These are phyloP conservation scores for Glomus cerebriforme DNA, from an alignment of 192 early-diverging fungal genomes.

Conservation along the genomic window DNA sequence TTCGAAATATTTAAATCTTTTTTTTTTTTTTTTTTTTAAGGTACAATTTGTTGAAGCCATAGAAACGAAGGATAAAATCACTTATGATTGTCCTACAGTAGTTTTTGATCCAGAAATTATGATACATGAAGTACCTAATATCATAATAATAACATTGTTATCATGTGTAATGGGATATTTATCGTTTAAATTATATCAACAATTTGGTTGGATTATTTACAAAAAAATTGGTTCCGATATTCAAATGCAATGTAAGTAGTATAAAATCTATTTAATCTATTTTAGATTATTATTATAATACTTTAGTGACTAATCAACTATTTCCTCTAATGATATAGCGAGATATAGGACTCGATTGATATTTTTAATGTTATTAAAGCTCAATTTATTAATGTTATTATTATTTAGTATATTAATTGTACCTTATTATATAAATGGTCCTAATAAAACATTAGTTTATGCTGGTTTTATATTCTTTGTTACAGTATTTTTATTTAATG, in stretches of 20 bases:
- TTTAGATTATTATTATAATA: no score
- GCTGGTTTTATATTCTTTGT: background rate
- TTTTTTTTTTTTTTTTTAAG: background rate
- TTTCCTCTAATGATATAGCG: background rate
- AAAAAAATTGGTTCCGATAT: constrained; percentile 67
- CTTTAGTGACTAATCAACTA: background rate
- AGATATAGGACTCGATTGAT: background rate
- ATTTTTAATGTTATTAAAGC: background rate
- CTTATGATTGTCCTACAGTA: background rate
- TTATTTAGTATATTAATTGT: background rate
- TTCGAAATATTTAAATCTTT: no score
- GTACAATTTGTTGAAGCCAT: background rate
- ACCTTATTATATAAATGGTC: background rate
- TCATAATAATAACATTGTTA: background rate
- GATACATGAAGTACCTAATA: background rate
- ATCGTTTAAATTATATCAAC: constrained; percentile 50
- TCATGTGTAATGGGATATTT: constrained; percentile 27
- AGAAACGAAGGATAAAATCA: background rate
- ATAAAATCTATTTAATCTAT: background rate
- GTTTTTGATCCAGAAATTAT: background rate
- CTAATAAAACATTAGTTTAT: background rate
- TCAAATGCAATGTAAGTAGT: constrained; percentile 54
- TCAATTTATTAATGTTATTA: background rate
- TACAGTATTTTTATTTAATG: background rate
- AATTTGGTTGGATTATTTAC: constrained; percentile 69